These are phyloP conservation scores for Myxozyma melibiosi DNA, from an alignment of 805 yeast species.

Conservation along the genomic window DNA sequence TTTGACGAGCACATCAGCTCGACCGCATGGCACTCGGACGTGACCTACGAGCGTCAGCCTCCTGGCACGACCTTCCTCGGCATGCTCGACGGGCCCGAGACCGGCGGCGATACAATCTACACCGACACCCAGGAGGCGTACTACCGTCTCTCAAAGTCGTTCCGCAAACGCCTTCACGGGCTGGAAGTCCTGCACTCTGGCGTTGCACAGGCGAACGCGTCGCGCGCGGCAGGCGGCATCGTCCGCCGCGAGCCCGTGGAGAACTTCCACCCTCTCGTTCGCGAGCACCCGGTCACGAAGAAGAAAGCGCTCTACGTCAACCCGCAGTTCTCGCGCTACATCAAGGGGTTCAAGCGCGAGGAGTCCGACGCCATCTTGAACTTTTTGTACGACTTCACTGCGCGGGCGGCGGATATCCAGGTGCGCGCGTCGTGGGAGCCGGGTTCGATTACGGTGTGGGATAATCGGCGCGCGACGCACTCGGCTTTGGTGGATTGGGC, in stretches of 20 bases:
- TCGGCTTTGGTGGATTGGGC: conserved; percentile 64
- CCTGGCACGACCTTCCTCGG: conserved; percentile 70
- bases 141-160: conserved; percentile 54
- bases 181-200: conserved; percentile 70
- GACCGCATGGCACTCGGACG: conserved; percentile 69
- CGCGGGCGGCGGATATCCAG: conserved; percentile 63
- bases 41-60: conserved; percentile 72
- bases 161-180: conserved; percentile 52
- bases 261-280: conserved; percentile 61
- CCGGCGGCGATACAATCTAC: conserved; percentile 58
- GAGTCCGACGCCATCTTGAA: conserved; percentile 65
- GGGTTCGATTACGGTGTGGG: conserved; percentile 73
- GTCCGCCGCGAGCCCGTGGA: conserved; percentile 51
- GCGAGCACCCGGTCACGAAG: conserved; percentile 69
- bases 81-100: conserved; percentile 57
- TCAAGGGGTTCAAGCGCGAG: conserved; percentile 70
- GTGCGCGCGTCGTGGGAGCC: conserved; percentile 73
- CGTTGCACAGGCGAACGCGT: conserved; percentile 58
- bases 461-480: conserved; percentile 70
- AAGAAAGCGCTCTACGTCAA: conserved; percentile 56
- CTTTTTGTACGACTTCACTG: conserved; percentile 55
- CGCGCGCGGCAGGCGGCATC: conserved; percentile 55
- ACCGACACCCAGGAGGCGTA: conserved; percentile 57
- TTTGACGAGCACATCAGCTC: conserved; percentile 35
- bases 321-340: conserved; percentile 56